Base-by-base conservation (phyloP, 2,329 filamentous ascomycete species). In the Neoscytalidium dimidiatum region DNA sequence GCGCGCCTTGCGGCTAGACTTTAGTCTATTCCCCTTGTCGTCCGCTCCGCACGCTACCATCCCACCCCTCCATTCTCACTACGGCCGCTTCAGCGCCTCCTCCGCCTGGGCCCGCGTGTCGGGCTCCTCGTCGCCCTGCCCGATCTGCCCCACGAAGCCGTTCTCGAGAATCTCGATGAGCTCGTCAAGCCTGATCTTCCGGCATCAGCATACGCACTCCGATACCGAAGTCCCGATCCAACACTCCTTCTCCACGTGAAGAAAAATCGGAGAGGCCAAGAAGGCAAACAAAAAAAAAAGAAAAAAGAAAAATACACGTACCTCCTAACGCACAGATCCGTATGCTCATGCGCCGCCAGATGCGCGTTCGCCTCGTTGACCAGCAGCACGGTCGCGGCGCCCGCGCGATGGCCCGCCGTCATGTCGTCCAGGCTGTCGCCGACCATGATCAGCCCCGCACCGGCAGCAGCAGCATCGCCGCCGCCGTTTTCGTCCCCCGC, bases 371-470 rank as follows among this genome's bases (percentile, higher is more conserved):
- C 88, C n/a, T 92, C 87, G 72, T 96, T 96, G 17, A 90, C 84
- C 49, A 99, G 81, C 74, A 98, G 74, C n/a, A 98, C 93, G 0
- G 95, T 98, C 35, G 92, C 91, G 1, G 94, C 92, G 0, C 94
- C 94, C 0, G 94, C 94, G 61, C 83, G 84, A 66, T 90, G 86
- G 0, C 95, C 94, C 0, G 94, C 92, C 7, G 90, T 91, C 87
- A 98, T 96, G 75, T 99, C 95, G 75, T 98, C 95, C 64, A 96
- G 87, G 17, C 90, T 93, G 65, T 86, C 84, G 9, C 83, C 83
- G 0, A 85, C 81, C 77, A 85, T 85, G 64, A 87, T 82, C 57
- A 86, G 64, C 29, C 77, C 38, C 9, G 4, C n/a, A 14, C 9
- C 38, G 14, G 5, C 38, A 13, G 4, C n/a, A 14, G 8, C 38